Percentiles rank a stretch among this genome's conserved stretches.
phyloP scores from a whole-genome alignment of 2,329 filamentous ascomycete species.

The Neofusicoccum kwambonambiense region DNA sequence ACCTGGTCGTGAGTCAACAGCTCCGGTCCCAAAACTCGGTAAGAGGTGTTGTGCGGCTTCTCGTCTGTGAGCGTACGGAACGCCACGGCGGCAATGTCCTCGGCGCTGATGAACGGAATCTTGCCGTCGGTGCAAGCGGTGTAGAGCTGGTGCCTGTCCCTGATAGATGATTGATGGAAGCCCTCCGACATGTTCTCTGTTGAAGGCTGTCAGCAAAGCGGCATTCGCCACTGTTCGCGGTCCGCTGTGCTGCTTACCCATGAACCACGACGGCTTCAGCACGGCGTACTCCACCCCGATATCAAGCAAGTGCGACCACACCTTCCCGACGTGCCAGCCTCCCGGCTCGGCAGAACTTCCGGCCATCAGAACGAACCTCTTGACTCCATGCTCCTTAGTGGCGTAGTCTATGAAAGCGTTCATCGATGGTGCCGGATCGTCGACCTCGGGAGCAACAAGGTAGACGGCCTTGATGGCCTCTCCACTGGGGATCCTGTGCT shows the following conservation, averaged over 20 bases:
- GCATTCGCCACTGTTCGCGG: neutral
- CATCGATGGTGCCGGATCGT: constrained; percentile 35
- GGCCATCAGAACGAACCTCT: constrained; percentile 49
- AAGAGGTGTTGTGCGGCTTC: constrained; percentile 43
- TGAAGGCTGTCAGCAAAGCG: neutral
- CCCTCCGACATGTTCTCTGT: constrained; percentile 48
- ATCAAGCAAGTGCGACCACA: constrained; percentile 41
- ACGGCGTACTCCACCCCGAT: constrained; percentile 37
- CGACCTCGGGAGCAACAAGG: constrained; percentile 39
- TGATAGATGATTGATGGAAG: constrained; percentile 34
- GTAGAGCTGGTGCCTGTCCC: constrained; percentile 42
- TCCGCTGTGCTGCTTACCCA: constrained; percentile 30
- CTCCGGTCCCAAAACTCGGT: constrained; percentile 35
- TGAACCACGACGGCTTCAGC: constrained; percentile 51
- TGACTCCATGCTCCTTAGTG: constrained; percentile 31
- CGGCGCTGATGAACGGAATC: constrained; percentile 48
- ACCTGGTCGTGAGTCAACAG: constrained; percentile 33
- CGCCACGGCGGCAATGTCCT: constrained; percentile 50
- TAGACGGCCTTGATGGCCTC: constrained; percentile 40
- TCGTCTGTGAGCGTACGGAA: constrained; percentile 41
- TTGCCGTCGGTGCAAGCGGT: constrained; percentile 46
- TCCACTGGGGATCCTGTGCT: neutral
- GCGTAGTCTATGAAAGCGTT: constrained; percentile 45
- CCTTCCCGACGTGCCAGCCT: constrained; percentile 36
- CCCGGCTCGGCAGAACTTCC: constrained; percentile 39